Base-by-base conservation (phyloP, 768 basidiomycete species). In the Mycena haematopus region DNA sequence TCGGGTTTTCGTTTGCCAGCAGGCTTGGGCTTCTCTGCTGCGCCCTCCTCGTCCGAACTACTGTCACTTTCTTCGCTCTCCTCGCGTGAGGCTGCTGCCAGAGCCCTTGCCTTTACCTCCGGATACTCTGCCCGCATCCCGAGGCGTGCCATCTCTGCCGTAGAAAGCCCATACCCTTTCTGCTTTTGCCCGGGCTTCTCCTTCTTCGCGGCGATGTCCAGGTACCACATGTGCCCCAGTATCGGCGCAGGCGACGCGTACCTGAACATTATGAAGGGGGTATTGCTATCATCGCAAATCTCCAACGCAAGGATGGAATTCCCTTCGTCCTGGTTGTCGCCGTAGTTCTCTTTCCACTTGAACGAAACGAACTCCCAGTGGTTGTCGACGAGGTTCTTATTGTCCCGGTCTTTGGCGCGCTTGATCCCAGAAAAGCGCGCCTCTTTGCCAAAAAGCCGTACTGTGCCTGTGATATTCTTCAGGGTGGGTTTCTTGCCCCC, bases 201-300 rank as follows among this genome's bases (percentile, higher is more conserved):
- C 56, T 67, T 67, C 55, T 64, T 67, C 27, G 62, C 66, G 10
- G 66, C 66, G 19, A 63, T 51, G n/a, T 67, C 66, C 19, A 64
- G 38, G 50, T 58, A 67, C 66, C 58, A 64, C 44, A 45, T 53
- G 21, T 61, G 40, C 14, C 59, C 66, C 21, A 22, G 10, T 24
- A n/a, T 14, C 27, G 21, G 46, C n/a, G 42, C 36, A 40, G 65
- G 61, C 10, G 59, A 60, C 58, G 59, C 66, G 33, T 45, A 67
- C 36, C 66, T 46, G 56, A 67, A 67, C 56, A 64, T 64, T 21
- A 67, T 52, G 25, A 67, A 64, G 45, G 66, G 66, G 15, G 57
- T 58, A 1, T 59, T 59, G 45, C 49, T 21, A 31, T 67, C 66
- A 35, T 64, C 66, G 8, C 45, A 29, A 10, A 67, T 46, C 14